Evolutionary conservation across 2,329 filamentous ascomycete genomes (phyloP).

Genomic region (Sarocladium kiliense): DNA sequence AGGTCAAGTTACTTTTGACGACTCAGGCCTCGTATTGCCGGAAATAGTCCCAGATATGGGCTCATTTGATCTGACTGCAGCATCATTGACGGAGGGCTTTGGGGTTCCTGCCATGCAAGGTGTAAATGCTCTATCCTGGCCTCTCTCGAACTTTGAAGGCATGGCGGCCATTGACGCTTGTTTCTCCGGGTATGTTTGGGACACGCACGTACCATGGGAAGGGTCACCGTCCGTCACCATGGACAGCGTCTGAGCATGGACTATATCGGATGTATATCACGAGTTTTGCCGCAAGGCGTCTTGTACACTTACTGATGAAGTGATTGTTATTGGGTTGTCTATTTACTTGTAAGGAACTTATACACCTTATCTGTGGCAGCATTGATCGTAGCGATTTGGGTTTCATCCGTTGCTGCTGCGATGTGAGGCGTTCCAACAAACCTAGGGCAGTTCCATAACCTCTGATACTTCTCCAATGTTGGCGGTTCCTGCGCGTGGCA

Average conservation of each 20-base stretch:
- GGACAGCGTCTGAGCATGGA: not conserved
- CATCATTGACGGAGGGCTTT: not conserved
- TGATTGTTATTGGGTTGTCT: not conserved
- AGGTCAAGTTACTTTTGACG: not conserved
- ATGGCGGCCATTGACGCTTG: not conserved
- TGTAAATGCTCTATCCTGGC: not conserved
- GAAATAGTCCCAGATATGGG: not conserved
- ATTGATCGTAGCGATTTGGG: constrained; percentile 14
- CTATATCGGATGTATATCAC: too few species aligned
- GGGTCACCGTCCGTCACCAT: not conserved
- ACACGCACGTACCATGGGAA: not conserved
- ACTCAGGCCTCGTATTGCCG: not conserved
- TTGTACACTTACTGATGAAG: not conserved
- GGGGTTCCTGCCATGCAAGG: not conserved
- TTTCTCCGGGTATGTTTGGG: not conserved
- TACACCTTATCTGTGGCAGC: constrained; percentile 11
- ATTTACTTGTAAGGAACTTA: constrained; percentile 6
- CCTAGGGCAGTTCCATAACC: constrained; percentile 23
- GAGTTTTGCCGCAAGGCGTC: too few species aligned
- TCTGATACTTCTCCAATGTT: constrained; percentile 21
- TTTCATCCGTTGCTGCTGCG: constrained; percentile 32
- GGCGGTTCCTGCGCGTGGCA: constrained; percentile 30
- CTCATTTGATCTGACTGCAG: not conserved
- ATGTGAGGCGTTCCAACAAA: constrained; percentile 38
- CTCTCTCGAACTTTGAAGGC: not conserved